Percentiles rank a stretch among this genome's conserved stretches.
Evolutionary conservation across 2,329 filamentous ascomycete genomes (phyloP).

Genomic region (Pyricularia sp.): DNA sequence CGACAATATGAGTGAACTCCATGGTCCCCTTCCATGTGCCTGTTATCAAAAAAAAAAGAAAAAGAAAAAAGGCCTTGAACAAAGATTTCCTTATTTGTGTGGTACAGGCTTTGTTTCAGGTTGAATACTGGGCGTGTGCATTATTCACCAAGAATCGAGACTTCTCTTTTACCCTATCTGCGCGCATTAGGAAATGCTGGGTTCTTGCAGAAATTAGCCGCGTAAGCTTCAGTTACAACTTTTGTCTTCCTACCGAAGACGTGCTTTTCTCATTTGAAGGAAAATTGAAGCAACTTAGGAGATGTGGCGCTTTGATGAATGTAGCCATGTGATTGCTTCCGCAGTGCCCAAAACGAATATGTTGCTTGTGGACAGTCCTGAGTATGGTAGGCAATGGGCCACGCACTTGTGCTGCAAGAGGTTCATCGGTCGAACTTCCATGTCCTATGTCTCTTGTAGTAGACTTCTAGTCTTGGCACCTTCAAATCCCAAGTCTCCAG

Average conservation of each 20-base stretch:
- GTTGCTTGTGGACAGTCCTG: background rate
- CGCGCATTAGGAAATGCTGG: background rate
- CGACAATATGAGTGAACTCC: background rate
- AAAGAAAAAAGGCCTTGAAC: background rate
- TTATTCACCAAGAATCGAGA: background rate
- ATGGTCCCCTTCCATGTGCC: background rate
- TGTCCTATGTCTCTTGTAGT: background rate
- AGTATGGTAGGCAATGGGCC: background rate
- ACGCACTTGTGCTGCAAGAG: background rate
- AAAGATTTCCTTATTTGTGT: background rate
- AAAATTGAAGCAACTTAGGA: background rate
- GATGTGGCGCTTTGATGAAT: background rate
- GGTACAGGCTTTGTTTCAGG: background rate
- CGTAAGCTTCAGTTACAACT: background rate
- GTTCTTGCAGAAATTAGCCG: background rate
- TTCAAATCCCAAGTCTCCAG: rapidly evolving
- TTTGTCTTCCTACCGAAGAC: background rate
- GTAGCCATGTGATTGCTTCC: background rate
- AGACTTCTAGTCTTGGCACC: background rate
- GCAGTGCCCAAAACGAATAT: background rate
- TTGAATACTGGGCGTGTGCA: background rate
- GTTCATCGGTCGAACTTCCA: background rate
- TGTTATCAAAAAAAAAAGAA: background rate
- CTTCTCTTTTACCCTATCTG: background rate
- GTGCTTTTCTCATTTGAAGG: background rate